These are phyloP conservation scores for Magnolia sinica DNA, from an alignment of 164 flowering plant species.

Conservation along the genomic window DNA sequence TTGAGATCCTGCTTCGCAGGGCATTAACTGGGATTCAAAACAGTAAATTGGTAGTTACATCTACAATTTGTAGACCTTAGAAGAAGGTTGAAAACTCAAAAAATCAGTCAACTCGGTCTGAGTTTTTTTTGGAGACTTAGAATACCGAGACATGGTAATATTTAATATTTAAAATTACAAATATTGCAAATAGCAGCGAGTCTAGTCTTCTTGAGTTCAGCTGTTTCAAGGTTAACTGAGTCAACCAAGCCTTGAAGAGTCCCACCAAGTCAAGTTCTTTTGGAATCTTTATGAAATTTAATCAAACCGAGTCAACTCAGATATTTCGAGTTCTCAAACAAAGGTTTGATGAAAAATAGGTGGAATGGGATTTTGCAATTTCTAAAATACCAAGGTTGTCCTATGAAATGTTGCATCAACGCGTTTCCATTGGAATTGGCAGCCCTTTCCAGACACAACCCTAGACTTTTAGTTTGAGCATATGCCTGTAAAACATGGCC, in stretches of 20 bases:
- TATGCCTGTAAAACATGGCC: neutral
- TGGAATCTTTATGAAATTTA: neutral
- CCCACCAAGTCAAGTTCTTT: neutral
- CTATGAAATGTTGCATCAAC: neutral
- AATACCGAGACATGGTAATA: too few species aligned
- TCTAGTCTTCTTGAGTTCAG: too few species aligned
- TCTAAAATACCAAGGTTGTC: neutral
- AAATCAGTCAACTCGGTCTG: too few species aligned
- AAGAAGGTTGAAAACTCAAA: too few species aligned
- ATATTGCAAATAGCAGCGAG: too few species aligned
- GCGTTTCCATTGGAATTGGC: neutral
- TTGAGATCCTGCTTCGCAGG: too few species aligned
- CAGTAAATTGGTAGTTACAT: too few species aligned
- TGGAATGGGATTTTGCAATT: neutral
- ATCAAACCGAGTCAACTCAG: neutral
- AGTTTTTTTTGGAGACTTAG: too few species aligned
- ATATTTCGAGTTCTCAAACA: neutral
- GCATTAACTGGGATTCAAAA: too few species aligned
- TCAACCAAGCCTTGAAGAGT: neutral
- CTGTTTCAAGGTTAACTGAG: neutral
- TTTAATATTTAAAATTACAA: too few species aligned
- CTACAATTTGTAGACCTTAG: too few species aligned
- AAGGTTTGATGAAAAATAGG: neutral
- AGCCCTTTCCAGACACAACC: neutral
- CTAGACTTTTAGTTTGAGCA: neutral